These are phyloP conservation scores for Podospora appendiculata DNA, from an alignment of 495 filamentous ascomycete genomes.

Conservation along the genomic window DNA sequence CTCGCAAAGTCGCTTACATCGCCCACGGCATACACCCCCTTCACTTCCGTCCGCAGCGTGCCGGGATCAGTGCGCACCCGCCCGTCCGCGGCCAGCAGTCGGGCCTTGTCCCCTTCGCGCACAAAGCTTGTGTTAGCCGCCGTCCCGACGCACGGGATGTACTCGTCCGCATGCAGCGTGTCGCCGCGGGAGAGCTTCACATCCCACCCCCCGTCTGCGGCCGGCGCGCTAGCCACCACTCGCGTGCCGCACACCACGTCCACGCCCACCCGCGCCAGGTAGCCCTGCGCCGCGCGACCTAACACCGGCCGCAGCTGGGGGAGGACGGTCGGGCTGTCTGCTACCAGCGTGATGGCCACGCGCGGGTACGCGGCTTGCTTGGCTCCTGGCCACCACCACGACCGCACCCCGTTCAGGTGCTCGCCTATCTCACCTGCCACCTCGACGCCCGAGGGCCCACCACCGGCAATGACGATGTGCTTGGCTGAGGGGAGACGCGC, in stretches of 20 bases:
- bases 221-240: conserved; percentile 10
- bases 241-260: conserved; percentile 17
- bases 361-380: conserved; percentile 17
- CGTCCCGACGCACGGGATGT: conserved; percentile 29
- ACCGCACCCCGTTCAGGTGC: conserved; percentile 33
- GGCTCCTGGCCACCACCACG: too few species aligned
- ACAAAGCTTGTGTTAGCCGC: conserved; percentile 32
- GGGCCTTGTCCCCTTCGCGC: neutral
- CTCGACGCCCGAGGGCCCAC: conserved; percentile 61
- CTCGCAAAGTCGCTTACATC: conserved; percentile 22
- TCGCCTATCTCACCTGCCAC: conserved; percentile 51
- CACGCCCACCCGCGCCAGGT: conserved; percentile 28
- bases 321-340: conserved; percentile 16
- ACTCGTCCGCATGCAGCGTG: conserved; percentile 25
- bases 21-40: conserved; percentile 28
- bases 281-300: conserved; percentile 17
- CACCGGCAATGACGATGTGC: conserved; percentile 55
- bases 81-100: conserved; percentile 17
- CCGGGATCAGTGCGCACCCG: conserved; percentile 21
- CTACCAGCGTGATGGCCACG: conserved; percentile 41
- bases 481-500: conserved; percentile 36
- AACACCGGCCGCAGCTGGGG: conserved; percentile 21
- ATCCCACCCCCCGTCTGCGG: neutral
- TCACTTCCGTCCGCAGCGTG: conserved; percentile 24
- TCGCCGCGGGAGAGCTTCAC: conserved; percentile 5